These are phyloP conservation scores for Saccharomycopsis vini DNA, from an alignment of 805 yeast genomes.

Conservation along the genomic window DNA sequence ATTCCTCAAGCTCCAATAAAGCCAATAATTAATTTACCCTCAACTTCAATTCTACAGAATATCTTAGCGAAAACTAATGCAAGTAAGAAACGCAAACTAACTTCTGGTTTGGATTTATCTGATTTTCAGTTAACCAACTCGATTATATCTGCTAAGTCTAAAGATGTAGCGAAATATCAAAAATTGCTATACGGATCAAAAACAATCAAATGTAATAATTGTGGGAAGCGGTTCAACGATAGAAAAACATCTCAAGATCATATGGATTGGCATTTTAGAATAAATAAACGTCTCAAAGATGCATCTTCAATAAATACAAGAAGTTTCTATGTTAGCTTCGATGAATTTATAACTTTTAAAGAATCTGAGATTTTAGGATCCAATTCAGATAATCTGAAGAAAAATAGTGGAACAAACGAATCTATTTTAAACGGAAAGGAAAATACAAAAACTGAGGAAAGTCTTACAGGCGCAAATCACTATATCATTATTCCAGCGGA, in stretches of 20 bases:
- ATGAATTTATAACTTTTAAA: slow-evolving; percentile 64
- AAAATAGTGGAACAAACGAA: slow-evolving; percentile 19
- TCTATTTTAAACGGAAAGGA: background rate
- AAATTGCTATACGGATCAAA: slow-evolving; percentile 43
- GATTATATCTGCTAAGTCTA: slow-evolving; percentile 1
- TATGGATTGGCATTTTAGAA: slow-evolving; percentile 93
- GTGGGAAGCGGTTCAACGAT: slow-evolving; percentile 77
- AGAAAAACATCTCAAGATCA: slow-evolving; percentile 50
- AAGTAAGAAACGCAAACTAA: background rate
- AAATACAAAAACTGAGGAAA: background rate
- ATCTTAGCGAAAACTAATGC: slow-evolving; percentile 11
- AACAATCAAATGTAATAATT: slow-evolving; percentile 76
- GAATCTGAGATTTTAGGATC: slow-evolving; percentile 57
- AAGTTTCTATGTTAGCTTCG: slow-evolving; percentile 70
- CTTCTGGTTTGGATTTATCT: slow-evolving; percentile 5
- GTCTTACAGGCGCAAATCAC: slow-evolving; percentile 15
- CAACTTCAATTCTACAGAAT: slow-evolving; percentile 15
- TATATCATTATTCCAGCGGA: slow-evolving; percentile 46
- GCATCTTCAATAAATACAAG: slow-evolving; percentile 56
- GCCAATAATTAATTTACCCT: slow-evolving; percentile 15
- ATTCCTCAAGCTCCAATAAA: background rate
- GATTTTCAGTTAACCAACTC: slow-evolving; percentile 8
- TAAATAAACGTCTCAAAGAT: slow-evolving; percentile 64
- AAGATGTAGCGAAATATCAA: slow-evolving; percentile 24
- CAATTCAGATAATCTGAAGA: too few relatives aligned